Evolutionary conservation across 2,329 filamentous ascomycete genomes (phyloP).

Genomic region (Alternaria hordeiaustralica): DNA sequence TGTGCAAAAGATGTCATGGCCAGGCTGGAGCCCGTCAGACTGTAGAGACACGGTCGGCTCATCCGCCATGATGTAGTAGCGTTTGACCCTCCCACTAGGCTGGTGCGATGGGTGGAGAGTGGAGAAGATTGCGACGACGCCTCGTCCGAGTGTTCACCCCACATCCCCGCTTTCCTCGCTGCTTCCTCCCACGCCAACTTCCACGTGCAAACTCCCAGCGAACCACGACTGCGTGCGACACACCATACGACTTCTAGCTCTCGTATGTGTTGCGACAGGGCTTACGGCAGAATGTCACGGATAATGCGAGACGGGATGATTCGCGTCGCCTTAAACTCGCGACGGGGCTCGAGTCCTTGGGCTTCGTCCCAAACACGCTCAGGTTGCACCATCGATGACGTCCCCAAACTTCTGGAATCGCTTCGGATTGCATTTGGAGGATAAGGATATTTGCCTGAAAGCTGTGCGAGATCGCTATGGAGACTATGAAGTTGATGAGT

Average conservation of each 20-base stretch:
- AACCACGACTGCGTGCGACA: conserved; percentile 21
- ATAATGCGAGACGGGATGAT: conserved; percentile 13
- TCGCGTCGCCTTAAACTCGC: background rate
- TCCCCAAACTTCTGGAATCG: conserved; percentile 6
- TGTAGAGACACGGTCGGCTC: background rate
- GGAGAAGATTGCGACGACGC: background rate
- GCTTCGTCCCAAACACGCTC: background rate
- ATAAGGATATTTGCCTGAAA: background rate
- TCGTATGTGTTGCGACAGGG: background rate
- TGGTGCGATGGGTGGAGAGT: background rate
- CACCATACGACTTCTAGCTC: conserved; percentile 11
- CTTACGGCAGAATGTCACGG: background rate
- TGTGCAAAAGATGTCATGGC: background rate
- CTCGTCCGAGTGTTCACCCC: conserved; percentile 8
- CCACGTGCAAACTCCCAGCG: conserved; percentile 22
- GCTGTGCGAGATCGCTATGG: conserved; percentile 4
- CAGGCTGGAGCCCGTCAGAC: background rate
- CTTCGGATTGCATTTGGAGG: background rate
- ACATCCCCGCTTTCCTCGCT: conserved; percentile 12
- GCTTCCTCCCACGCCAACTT: conserved; percentile 11
- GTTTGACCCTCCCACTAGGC: background rate
- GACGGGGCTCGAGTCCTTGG: background rate
- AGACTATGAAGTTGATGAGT: conserved; percentile 10
- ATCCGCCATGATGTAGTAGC: background rate
- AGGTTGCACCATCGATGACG: background rate